phyloP scores from a whole-genome alignment of 2,329 filamentous ascomycete species.

The Pestalotiopsis fici region DNA sequence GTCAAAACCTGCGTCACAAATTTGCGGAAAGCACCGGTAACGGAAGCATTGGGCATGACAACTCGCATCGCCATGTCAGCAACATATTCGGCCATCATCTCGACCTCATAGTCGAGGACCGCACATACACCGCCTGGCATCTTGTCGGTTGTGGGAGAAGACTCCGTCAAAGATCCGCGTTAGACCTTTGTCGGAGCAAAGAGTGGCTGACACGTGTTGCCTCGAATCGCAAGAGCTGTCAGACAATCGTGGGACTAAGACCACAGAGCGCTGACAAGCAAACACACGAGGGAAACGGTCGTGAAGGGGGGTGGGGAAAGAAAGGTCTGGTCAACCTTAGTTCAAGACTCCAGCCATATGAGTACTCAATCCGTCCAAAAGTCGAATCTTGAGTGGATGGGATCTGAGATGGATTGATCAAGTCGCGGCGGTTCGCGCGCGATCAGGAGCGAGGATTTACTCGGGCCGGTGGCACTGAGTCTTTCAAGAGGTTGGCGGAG shows the following conservation, averaged over 20 bases:
- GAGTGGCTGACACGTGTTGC: constrained; percentile 29
- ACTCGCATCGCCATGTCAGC: constrained; percentile 77
- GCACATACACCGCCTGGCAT: constrained; percentile 86
- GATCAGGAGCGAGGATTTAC: neutral
- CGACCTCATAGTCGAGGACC: constrained; percentile 95
- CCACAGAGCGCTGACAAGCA: constrained; percentile 24
- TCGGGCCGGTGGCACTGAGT: no score
- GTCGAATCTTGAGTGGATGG: neutral
- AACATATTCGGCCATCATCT: constrained; percentile 93
- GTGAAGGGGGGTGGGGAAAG: neutral
- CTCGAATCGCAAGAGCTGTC: constrained; percentile 36
- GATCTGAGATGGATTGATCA: neutral
- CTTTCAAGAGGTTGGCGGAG: neutral
- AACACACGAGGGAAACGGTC: neutral
- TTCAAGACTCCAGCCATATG: constrained; percentile 11
- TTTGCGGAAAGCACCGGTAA: constrained; percentile 80
- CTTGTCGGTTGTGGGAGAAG: constrained; percentile 37
- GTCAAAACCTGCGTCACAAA: constrained; percentile 90
- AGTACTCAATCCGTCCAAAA: neutral
- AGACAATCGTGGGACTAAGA: constrained; percentile 21
- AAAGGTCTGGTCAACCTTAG: constrained; percentile 6
- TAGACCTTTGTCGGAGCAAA: constrained; percentile 28
- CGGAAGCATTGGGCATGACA: constrained; percentile 50
- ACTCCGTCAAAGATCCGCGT: constrained; percentile 27
- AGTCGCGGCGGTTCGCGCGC: neutral